Evolutionary conservation across 805 yeast species (phyloP).

Genomic region (Candida orba): DNA sequence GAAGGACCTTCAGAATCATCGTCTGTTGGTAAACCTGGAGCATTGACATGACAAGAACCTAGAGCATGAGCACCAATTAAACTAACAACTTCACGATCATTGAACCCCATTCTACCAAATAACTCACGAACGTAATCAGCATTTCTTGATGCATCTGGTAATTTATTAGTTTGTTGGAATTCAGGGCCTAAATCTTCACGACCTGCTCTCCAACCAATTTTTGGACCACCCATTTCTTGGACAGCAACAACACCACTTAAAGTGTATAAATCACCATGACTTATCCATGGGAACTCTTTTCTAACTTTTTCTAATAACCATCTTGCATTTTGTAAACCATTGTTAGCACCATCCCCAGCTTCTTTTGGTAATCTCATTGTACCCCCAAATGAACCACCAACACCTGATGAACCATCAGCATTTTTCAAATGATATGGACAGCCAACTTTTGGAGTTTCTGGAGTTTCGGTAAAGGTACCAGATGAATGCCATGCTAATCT

Average conservation of each 20-base stretch:
- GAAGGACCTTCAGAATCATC: constrained; percentile 12
- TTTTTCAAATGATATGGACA: constrained; percentile 19
- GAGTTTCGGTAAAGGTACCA: constrained; percentile 64
- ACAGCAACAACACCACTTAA: constrained; percentile 73
- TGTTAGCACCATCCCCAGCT: constrained; percentile 45
- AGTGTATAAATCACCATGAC: constrained; percentile 76
- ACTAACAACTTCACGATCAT: constrained; percentile 67
- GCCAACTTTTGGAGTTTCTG: constrained; percentile 30
- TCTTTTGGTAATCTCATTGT: constrained; percentile 53
- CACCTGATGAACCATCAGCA: constrained; percentile 11
- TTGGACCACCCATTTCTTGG: constrained; percentile 75
- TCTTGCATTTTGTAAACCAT: constrained; percentile 44
- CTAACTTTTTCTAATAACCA: constrained; percentile 49
- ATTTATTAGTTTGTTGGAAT: constrained; percentile 55
- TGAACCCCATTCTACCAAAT: constrained; percentile 60
- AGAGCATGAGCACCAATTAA: constrained; percentile 70
- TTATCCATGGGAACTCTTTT: constrained; percentile 57
- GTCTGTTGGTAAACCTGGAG: constrained; percentile 18
- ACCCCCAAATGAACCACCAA: constrained; percentile 69
- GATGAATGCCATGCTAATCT: constrained; percentile 84
- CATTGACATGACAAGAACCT: constrained; percentile 63
- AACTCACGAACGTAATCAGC: constrained; percentile 57
- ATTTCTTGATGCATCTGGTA: constrained; percentile 68
- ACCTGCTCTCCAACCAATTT: constrained; percentile 78
- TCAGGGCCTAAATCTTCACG: constrained; percentile 51